phyloP scores from a whole-genome alignment of 2,329 filamentous ascomycete species.

The Neobulgaria alba region DNA sequence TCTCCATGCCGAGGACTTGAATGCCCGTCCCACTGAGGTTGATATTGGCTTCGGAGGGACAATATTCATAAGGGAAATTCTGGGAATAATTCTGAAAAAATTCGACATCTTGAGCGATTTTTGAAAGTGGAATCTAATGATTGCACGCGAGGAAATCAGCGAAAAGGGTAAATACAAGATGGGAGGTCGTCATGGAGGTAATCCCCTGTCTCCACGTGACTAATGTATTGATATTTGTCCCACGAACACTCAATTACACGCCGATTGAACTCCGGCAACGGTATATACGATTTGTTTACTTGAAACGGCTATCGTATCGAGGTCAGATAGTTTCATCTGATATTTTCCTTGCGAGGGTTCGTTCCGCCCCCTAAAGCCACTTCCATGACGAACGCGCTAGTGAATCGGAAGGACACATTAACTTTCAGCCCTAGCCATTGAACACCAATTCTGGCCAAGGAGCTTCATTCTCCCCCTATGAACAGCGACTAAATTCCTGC shows the following conservation, averaged over 20 bases:
- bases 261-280: too few relatives aligned
- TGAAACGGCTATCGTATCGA: neutral
- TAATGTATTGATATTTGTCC: too few relatives aligned
- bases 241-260: too few relatives aligned
- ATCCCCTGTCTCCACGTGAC: too few relatives aligned
- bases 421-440: slow-evolving; percentile 3
- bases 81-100: slow-evolving; percentile 1
- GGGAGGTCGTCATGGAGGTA: too few relatives aligned
- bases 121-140: too few relatives aligned
- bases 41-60: neutral
- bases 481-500: slow-evolving; percentile 3
- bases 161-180: too few relatives aligned
- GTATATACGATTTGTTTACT: neutral
- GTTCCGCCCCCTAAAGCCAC: neutral
- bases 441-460: slow-evolving; percentile 7
- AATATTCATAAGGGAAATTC: neutral
- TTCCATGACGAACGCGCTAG: neutral
- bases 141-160: too few relatives aligned
- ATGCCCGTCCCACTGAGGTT: slow-evolving; percentile 12
- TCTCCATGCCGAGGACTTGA: slow-evolving; percentile 27
- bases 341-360: neutral
- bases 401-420: slow-evolving; percentile 11
- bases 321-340: neutral
- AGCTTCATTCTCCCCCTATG: slow-evolving; percentile 1
- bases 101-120: neutral